A percentile compares a stretch with the other conserved stretches of the same genome.
Evolutionary conservation across 202 grass and related monocot genomes (phyloP).

Genomic region (Musa balbisiana): DNA sequence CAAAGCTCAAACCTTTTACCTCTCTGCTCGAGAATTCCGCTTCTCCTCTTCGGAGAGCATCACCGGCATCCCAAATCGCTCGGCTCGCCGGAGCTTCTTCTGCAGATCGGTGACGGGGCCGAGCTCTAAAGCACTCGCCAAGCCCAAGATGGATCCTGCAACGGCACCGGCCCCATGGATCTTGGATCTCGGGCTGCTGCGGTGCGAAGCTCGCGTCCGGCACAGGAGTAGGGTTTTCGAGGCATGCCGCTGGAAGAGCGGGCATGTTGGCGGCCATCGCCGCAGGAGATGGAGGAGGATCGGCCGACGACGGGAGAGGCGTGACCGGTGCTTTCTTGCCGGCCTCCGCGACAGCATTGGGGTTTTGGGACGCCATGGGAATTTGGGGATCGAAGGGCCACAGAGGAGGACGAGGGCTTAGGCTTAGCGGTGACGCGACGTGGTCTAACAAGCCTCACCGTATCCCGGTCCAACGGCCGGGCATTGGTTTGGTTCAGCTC

Average conservation of each 20-base stretch:
- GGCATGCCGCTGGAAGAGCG: background rate
- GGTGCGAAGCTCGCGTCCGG: background rate
- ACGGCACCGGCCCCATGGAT: background rate
- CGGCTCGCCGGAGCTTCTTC: slow-evolving; percentile 92
- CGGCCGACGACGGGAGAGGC: no score
- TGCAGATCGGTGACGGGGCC: slow-evolving; percentile 43
- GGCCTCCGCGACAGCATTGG: background rate
- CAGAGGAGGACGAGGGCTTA: no score
- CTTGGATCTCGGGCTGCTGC: background rate
- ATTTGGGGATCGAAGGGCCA: background rate
- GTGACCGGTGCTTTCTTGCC: background rate
- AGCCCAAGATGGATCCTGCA: background rate
- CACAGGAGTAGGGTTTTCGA: slow-evolving; percentile 36
- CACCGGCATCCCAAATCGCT: slow-evolving; percentile 77
- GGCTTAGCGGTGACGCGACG: no score
- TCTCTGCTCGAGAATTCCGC: slow-evolving; percentile 77
- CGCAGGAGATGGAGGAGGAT: no score
- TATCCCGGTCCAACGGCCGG: no score
- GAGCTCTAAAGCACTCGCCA: background rate
- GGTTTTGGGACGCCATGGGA: background rate
- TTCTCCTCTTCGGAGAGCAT: slow-evolving; percentile 87
- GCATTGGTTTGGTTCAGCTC: no score
- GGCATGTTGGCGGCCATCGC: background rate
- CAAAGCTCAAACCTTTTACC: slow-evolving; percentile 31
- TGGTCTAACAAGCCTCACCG: no score